phyloP scores from a whole-genome alignment of 2,329 filamentous ascomycete genomes.

The Drechmeria coniospora region DNA sequence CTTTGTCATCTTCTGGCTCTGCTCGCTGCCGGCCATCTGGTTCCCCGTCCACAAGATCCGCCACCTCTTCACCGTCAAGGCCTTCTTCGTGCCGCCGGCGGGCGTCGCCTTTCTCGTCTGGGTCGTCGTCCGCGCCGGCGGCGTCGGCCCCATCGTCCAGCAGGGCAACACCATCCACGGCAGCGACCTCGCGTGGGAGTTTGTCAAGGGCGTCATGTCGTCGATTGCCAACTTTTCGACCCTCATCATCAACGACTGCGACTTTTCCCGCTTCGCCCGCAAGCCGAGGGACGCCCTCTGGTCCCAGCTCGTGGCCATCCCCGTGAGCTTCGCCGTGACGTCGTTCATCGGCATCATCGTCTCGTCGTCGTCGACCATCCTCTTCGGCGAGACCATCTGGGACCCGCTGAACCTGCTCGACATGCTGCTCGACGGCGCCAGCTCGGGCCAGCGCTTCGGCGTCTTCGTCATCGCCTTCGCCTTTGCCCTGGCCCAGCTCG shows the following conservation, averaged over 20 bases:
- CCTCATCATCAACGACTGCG: conserved; percentile 67
- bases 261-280: conserved; percentile 70
- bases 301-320: conserved; percentile 66
- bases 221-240: conserved; percentile 85
- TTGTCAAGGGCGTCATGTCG: conserved; percentile 76
- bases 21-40: conserved; percentile 71
- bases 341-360: conserved; percentile 75
- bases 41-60: conserved; percentile 80
- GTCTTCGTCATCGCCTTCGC: conserved; percentile 58
- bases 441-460: conserved; percentile 53
- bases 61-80: conserved; percentile 83
- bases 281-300: conserved; percentile 64
- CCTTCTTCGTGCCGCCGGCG: conserved; percentile 68
- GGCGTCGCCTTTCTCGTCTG: conserved; percentile 78
- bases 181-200: conserved; percentile 60
- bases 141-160: conserved; percentile 67
- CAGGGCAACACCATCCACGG: conserved; percentile 50
- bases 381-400: conserved; percentile 56
- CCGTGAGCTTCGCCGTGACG: conserved; percentile 57
- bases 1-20: conserved; percentile 78
- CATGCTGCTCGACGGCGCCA: conserved; percentile 52
- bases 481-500: conserved; percentile 66
- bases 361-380: conserved; percentile 54
- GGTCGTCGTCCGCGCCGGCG: conserved; percentile 67
- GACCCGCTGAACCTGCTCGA: conserved; percentile 54